Evolutionary conservation across 2,329 filamentous ascomycete genomes (phyloP).

Genomic region (Chrysosporium queenslandicum): DNA sequence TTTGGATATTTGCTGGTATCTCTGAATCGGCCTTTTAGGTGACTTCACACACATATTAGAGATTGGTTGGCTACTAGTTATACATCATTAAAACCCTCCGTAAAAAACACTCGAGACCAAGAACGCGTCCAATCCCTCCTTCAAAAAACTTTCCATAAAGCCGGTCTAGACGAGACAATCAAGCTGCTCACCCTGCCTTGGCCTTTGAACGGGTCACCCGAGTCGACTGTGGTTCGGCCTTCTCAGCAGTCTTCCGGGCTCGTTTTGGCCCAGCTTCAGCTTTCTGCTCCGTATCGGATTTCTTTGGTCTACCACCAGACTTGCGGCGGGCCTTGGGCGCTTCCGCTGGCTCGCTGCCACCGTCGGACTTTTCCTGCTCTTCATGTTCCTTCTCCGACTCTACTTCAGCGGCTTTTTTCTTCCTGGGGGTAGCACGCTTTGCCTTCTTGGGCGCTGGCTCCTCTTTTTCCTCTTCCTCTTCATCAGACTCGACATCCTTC

Average conservation of each 20-base stretch:
- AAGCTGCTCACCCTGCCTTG: conserved; percentile 4
- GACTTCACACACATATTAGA: not conserved
- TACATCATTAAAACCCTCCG: no score
- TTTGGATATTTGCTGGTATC: no score
- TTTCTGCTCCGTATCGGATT: conserved; percentile 17
- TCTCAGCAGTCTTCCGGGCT: conserved; percentile 2
- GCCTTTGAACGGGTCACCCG: conserved; percentile 7
- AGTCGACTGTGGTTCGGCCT: not conserved
- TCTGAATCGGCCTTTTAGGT: no score
- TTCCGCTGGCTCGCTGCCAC: conserved; percentile 19
- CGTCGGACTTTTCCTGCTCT: conserved; percentile 17
- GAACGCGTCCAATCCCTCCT: no score
- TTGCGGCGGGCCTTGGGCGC: conserved; percentile 18
- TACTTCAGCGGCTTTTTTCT: conserved; percentile 10
- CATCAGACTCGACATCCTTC: conserved; percentile 16
- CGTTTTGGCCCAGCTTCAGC: conserved; percentile 12
- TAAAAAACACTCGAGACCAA: not conserved
- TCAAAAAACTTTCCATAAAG: no score
- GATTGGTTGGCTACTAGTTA: not conserved
- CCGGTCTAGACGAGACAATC: no score
- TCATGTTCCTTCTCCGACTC: conserved; percentile 7
- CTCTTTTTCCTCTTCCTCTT: conserved; percentile 16
- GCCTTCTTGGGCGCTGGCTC: conserved; percentile 18
- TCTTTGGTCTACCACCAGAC: conserved; percentile 11
- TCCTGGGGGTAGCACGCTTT: conserved; percentile 15